These are phyloP conservation scores for Talaromyces albobiverticillius DNA, from an alignment of 2,329 filamentous ascomycete genomes.

Conservation along the genomic window DNA sequence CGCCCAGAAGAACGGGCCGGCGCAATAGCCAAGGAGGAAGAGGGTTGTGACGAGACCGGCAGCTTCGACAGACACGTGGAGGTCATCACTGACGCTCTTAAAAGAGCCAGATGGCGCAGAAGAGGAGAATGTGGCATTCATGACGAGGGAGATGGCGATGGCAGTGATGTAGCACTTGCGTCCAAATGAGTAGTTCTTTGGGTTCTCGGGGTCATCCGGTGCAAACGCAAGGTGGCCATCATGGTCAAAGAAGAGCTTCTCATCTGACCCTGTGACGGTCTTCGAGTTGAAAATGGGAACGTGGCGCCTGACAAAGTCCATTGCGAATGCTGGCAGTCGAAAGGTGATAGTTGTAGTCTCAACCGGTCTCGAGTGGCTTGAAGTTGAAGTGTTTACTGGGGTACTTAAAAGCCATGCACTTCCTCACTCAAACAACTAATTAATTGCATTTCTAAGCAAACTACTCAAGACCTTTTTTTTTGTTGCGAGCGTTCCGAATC, in stretches of 20 bases:
- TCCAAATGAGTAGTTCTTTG: neutral
- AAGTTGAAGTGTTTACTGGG: neutral
- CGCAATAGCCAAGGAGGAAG: slow-evolving; percentile 63
- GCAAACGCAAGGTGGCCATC: neutral
- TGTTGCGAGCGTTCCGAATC: neutral
- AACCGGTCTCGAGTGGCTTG: neutral
- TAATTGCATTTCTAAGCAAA: neutral
- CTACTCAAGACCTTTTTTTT: neutral
- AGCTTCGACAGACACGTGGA: slow-evolving; percentile 48
- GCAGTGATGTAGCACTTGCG: slow-evolving; percentile 1
- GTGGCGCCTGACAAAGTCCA: neutral
- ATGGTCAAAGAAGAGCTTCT: neutral
- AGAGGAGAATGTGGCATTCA: slow-evolving; percentile 57
- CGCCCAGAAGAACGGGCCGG: slow-evolving; percentile 61
- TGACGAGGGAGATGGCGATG: slow-evolving; percentile 31
- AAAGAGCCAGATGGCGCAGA: slow-evolving; percentile 40
- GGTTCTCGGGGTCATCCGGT: neutral
- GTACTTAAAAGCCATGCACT: too few species aligned
- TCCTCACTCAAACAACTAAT: too few species aligned
- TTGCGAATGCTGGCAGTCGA: neutral
- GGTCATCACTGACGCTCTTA: slow-evolving; percentile 43
- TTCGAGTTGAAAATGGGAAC: neutral
- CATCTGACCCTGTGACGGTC: neutral
- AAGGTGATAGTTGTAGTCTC: neutral
- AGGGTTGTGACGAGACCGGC: slow-evolving; percentile 60